Conservation (phyloP, 306 rosid genomes). For the Acmispon strigosus region DNA sequence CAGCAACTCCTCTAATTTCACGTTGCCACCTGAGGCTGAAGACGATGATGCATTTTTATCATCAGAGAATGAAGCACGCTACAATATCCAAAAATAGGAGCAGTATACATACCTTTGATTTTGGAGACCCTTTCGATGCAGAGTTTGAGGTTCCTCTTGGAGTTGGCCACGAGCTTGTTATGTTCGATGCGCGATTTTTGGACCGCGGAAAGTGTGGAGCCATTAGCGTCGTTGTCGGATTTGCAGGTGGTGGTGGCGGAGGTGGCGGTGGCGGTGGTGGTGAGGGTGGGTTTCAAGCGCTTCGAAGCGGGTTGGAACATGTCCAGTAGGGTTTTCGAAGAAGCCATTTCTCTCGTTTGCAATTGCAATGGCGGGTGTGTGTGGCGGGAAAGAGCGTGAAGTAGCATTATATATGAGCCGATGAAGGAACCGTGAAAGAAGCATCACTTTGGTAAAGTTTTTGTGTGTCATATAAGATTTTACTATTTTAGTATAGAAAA, state of each 20-base stretch:
- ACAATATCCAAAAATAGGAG: neutral
- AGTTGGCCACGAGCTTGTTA: conserved; percentile 54
- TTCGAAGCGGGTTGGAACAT: conserved; percentile 45
- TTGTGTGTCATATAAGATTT: too few relatives aligned
- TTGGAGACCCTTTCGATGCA: conserved; percentile 44
- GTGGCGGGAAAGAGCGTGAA: conserved; percentile 2
- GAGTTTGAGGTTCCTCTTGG: conserved; percentile 60
- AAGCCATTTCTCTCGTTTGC: conserved; percentile 23
- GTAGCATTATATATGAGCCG: neutral
- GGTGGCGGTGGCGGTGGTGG: neutral
- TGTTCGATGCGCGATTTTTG: conserved; percentile 56
- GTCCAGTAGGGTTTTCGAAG: conserved; percentile 50
- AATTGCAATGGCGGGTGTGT: conserved; percentile 17
- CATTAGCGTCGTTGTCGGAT: neutral
- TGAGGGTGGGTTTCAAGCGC: conserved; percentile 40
- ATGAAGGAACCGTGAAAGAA: neutral
- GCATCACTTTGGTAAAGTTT: too few relatives aligned
- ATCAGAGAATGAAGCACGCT: too few relatives aligned
- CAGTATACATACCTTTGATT: conserved; percentile 27
- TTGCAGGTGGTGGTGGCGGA: conserved; percentile 12
- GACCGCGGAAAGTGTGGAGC: conserved; percentile 21
- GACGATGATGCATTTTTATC: neutral
- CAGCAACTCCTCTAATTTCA: conserved; percentile 62
- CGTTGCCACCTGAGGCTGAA: conserved; percentile 1
- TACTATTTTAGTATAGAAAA: too few relatives aligned